phyloP scores from a whole-genome alignment of 2,329 filamentous ascomycete genomes.

The Camptophora hylomeconis region DNA sequence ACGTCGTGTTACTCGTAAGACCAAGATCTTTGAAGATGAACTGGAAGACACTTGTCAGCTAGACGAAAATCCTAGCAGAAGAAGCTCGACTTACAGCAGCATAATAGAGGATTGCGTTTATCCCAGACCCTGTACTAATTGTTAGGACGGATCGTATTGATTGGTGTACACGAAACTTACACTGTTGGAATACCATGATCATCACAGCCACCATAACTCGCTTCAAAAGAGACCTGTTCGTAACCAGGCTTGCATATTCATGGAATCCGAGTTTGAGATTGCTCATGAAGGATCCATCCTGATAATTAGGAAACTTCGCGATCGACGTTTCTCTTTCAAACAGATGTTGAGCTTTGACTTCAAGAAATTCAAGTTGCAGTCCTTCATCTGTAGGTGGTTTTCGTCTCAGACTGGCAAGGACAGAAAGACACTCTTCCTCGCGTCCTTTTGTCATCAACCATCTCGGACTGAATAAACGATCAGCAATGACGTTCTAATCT shows the following conservation, averaged over 20 bases:
- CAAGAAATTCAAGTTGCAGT: constrained; percentile 61
- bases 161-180: too few relatives aligned
- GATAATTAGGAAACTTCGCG: constrained; percentile 54
- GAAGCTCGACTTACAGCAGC: constrained; percentile 21
- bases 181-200: constrained; percentile 32
- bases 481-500: too few relatives aligned
- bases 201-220: constrained; percentile 24
- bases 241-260: constrained; percentile 24
- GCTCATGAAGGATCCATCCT: constrained; percentile 47
- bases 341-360: constrained; percentile 66
- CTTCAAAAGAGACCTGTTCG: constrained; percentile 33
- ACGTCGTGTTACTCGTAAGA: constrained; percentile 22
- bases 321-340: constrained; percentile 61
- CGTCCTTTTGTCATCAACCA: constrained; percentile 61
- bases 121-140: too few relatives aligned
- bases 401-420: constrained; percentile 51
- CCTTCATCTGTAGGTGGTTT: constrained; percentile 52
- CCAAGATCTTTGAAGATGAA: constrained; percentile 23
- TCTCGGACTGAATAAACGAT: constrained; percentile 57
- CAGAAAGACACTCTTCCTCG: constrained; percentile 52
- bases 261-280: constrained; percentile 52
- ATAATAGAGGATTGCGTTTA: constrained; percentile 32
- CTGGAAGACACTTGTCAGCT: constrained; percentile 9
- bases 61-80: constrained; percentile 1
- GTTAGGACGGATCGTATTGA: too few relatives aligned